phyloP scores from a whole-genome alignment of 768 basidiomycete genomes.

The Dendrothele bispora region DNA sequence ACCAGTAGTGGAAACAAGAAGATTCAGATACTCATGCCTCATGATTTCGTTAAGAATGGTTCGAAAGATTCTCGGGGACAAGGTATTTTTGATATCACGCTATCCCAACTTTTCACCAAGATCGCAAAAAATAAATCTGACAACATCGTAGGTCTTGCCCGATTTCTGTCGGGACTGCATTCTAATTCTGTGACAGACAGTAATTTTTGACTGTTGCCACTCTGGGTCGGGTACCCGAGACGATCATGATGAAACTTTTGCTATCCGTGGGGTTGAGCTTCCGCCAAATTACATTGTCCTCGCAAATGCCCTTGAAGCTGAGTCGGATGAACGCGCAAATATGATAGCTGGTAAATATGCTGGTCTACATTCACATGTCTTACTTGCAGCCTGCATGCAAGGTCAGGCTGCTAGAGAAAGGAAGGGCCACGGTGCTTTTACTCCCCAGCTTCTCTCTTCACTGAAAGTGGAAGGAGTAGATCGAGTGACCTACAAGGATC shows the following conservation, averaged over 20 bases:
- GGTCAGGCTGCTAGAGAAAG: slow-evolving; percentile 17
- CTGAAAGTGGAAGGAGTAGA: slow-evolving; percentile 9
- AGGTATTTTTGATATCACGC: slow-evolving; percentile 27
- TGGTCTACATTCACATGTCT: slow-evolving; percentile 14
- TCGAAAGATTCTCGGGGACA: background rate
- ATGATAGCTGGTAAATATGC: background rate
- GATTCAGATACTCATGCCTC: slow-evolving; percentile 19
- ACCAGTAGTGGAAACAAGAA: background rate
- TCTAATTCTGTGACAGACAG: slow-evolving; percentile 17
- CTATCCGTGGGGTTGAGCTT: slow-evolving; percentile 5
- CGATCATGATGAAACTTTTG: background rate
- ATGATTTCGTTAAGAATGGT: slow-evolving; percentile 8
- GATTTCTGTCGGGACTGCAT: background rate
- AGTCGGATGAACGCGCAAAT: background rate
- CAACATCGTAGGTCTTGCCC: slow-evolving; percentile 30
- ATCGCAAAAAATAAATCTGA: slow-evolving; percentile 20
- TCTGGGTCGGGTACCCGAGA: slow-evolving; percentile 23
- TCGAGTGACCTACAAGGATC: slow-evolving; percentile 21
- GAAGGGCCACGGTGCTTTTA: slow-evolving; percentile 22
- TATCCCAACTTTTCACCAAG: slow-evolving; percentile 19
- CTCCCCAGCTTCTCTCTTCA: slow-evolving; percentile 15
- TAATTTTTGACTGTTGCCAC: slow-evolving; percentile 36
- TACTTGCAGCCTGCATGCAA: slow-evolving; percentile 14
- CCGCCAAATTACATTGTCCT: slow-evolving; percentile 1
- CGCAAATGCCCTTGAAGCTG: background rate